These are phyloP conservation scores for Phytophthora capsici DNA, from an alignment of 352 stramenopile genomes.

Conservation along the genomic window DNA sequence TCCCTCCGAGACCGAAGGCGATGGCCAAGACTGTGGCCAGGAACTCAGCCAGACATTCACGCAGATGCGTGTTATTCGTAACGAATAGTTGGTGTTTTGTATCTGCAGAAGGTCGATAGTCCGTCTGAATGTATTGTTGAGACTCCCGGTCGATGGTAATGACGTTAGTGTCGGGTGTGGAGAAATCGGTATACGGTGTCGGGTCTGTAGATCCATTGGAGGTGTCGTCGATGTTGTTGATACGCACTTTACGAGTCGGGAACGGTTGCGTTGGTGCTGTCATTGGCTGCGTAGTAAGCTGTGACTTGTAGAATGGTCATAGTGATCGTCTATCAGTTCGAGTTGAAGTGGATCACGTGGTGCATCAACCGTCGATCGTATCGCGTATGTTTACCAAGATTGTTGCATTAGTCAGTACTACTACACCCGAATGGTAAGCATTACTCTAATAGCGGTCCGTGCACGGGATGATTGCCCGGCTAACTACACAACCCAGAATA, in stretches of 20 bases:
- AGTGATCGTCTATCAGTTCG: neutral
- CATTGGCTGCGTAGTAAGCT: slow-evolving; percentile 2
- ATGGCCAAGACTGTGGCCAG: slow-evolving; percentile 55
- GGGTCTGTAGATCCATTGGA: slow-evolving; percentile 5
- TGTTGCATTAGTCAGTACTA: neutral
- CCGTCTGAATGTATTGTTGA: slow-evolving; percentile 2
- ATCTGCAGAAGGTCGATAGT: slow-evolving; percentile 3
- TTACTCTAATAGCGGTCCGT: neutral
- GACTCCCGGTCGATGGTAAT: slow-evolving; percentile 21
- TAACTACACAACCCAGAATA: no score
- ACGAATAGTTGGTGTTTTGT: slow-evolving; percentile 17
- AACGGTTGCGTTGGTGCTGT: slow-evolving; percentile 14
- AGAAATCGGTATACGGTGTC: slow-evolving; percentile 18
- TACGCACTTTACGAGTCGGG: slow-evolving; percentile 12
- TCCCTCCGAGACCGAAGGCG: slow-evolving; percentile 52
- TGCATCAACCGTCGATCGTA: neutral
- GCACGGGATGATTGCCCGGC: no score
- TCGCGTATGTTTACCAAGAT: slow-evolving; percentile 1
- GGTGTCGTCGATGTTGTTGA: slow-evolving; percentile 16
- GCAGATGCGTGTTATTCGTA: slow-evolving; percentile 34
- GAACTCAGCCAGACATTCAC: slow-evolving; percentile 63
- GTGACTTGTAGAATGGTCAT: slow-evolving; percentile 16
- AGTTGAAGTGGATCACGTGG: slow-evolving; percentile 6
- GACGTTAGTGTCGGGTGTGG: slow-evolving; percentile 11
- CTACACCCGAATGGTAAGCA: neutral